These are phyloP conservation scores for Aleurites moluccanus DNA, from an alignment of 441 rosid genomes.

Conservation along the genomic window DNA sequence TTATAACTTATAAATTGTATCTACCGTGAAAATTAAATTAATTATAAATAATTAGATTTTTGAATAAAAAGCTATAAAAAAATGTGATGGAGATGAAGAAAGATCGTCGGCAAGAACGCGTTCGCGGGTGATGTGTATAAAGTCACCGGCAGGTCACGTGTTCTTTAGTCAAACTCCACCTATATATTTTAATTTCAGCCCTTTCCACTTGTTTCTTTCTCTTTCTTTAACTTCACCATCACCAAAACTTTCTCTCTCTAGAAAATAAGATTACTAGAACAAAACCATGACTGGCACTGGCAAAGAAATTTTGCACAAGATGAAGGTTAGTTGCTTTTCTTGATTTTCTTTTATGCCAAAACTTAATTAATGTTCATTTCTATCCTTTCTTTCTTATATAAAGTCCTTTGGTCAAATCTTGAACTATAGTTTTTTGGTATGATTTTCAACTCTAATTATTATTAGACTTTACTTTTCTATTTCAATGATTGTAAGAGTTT, in stretches of 20 bases:
- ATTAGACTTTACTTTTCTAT: too few species aligned
- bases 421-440: neutral
- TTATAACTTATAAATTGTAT: too few species aligned
- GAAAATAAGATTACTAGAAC: neutral
- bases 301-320: conserved; percentile 67
- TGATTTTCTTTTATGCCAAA: neutral
- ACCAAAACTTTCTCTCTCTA: neutral
- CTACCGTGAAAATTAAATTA: too few species aligned
- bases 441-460: neutral
- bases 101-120: conserved; percentile 51
- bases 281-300: conserved; percentile 57
- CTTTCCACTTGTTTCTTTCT: neutral
- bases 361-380: neutral
- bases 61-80: too few species aligned
- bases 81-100: neutral
- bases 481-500: neutral
- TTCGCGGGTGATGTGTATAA: too few species aligned
- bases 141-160: too few species aligned
- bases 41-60: too few species aligned
- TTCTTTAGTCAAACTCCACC: conserved; percentile 33
- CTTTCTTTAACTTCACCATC: neutral
- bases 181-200: neutral
- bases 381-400: neutral
- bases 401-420: neutral
- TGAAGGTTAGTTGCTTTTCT: conserved; percentile 47